Evolutionary conservation across 768 basidiomycete species (phyloP).

Genomic region (Lentinula sp.): DNA sequence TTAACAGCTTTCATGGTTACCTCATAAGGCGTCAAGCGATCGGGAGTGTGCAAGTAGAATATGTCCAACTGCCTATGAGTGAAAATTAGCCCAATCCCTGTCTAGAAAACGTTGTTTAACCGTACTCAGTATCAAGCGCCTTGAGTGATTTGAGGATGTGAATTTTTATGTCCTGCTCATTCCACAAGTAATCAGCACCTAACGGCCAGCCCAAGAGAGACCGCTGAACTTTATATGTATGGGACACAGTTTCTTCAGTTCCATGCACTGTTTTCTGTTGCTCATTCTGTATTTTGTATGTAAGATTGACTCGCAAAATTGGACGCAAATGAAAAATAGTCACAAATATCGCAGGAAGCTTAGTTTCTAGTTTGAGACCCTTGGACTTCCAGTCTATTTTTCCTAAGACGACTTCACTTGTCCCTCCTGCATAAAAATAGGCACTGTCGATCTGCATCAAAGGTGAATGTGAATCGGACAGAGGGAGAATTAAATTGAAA

Average conservation of each 20-base stretch:
- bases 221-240: not conserved
- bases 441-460: conserved; percentile 8
- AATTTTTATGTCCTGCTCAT: conserved; percentile 1
- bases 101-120: conserved; percentile 20
- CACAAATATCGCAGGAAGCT: conserved; percentile 32
- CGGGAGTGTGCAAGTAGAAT: conserved; percentile 58
- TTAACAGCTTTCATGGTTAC: conserved; percentile 49
- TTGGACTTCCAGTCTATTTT: conserved; percentile 33
- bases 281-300: not conserved
- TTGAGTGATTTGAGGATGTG: conserved; percentile 29
- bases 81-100: not conserved
- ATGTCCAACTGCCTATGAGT: conserved; percentile 31
- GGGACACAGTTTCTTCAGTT: not conserved
- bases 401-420: conserved; percentile 26
- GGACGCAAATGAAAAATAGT: not conserved
- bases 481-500: too few relatives aligned
- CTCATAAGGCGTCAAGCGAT: conserved; percentile 50
- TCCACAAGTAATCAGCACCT: not conserved
- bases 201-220: not conserved
- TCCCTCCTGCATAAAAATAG: conserved; percentile 8
- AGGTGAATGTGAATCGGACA: not conserved
- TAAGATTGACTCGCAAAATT: not conserved
- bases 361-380: conserved; percentile 39
- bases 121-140: conserved; percentile 37
- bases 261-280: not conserved